Conservation (phyloP, 2,329 filamentous ascomycete genomes). For the Albifimbria verrucaria region DNA sequence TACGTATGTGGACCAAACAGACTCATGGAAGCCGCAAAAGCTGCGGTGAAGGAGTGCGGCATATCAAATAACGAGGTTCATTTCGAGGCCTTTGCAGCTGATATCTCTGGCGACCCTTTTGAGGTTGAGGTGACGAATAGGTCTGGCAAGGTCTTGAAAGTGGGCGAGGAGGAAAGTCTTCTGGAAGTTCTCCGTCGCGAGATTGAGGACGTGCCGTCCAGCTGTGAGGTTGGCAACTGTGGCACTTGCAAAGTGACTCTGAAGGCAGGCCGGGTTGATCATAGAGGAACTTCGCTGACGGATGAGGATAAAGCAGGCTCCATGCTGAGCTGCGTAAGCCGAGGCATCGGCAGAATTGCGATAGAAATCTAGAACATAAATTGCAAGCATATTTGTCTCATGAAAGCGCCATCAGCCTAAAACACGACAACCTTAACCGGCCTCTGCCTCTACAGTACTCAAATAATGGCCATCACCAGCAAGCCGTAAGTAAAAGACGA, state of each 20-base stretch:
- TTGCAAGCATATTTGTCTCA: no score
- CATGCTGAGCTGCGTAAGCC: slow-evolving; percentile 52
- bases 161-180: slow-evolving; percentile 45
- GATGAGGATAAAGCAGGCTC: slow-evolving; percentile 39
- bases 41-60: slow-evolving; percentile 35
- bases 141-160: slow-evolving; percentile 37
- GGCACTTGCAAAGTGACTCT: slow-evolving; percentile 47
- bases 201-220: slow-evolving; percentile 41
- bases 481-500: no score
- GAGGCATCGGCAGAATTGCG: slow-evolving; percentile 45
- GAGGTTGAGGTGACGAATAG: slow-evolving; percentile 48
- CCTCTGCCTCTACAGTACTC: no score
- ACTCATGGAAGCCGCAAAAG: slow-evolving; percentile 51
- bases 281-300: slow-evolving; percentile 44
- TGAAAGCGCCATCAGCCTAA: no score
- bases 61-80: slow-evolving; percentile 52
- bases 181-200: slow-evolving; percentile 43
- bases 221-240: slow-evolving; percentile 53
- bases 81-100: slow-evolving; percentile 56
- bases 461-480: no score
- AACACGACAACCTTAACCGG: no score
- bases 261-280: slow-evolving; percentile 41
- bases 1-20: slow-evolving; percentile 59
- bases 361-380: slow-evolving; percentile 43
- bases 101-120: slow-evolving; percentile 56